Conservation (phyloP, 2,329 filamentous ascomycete species). For the Periconia sp. region DNA sequence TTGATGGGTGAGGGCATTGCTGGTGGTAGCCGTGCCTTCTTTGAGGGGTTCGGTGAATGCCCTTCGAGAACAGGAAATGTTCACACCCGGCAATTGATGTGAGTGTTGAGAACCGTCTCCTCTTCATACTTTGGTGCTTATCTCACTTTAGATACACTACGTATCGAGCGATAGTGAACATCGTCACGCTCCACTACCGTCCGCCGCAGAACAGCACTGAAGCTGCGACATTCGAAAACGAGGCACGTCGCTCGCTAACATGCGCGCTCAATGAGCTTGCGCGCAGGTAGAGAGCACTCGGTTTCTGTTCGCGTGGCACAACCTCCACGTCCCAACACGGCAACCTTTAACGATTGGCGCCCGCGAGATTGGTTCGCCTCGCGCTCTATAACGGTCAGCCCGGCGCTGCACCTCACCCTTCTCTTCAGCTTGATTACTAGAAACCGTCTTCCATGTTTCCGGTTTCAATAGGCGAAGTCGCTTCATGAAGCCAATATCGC, state of each 20-base stretch:
- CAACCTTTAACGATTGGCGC: conserved; percentile 8
- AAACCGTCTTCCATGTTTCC: conserved; percentile 1
- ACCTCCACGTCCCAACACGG: conserved; percentile 2
- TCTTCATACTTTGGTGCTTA: conserved; percentile 11
- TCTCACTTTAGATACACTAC: conserved; percentile 47
- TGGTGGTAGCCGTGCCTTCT: conserved; percentile 48
- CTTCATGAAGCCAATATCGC: not conserved
- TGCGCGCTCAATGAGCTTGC: conserved; percentile 46
- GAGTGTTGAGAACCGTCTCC: conserved; percentile 22
- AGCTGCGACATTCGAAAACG: conserved; percentile 50
- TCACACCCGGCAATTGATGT: conserved; percentile 50
- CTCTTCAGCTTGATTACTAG: not conserved
- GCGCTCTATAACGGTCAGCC: conserved; percentile 1
- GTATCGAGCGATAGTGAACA: conserved; percentile 50
- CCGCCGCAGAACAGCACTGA: too few relatives aligned
- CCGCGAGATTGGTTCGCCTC: not conserved
- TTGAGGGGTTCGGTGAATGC: conserved; percentile 50
- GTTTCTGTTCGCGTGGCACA: conserved; percentile 2
- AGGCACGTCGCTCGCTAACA: conserved; percentile 50
- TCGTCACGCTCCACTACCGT: conserved; percentile 54
- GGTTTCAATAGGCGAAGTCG: conserved; percentile 14
- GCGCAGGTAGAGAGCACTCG: conserved; percentile 20
- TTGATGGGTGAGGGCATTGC: conserved; percentile 57
- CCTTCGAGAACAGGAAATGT: conserved; percentile 38
- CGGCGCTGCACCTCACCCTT: conserved; percentile 1